phyloP scores from a whole-genome alignment of 2,329 filamentous ascomycete species.

The Diaporthe sp. region DNA sequence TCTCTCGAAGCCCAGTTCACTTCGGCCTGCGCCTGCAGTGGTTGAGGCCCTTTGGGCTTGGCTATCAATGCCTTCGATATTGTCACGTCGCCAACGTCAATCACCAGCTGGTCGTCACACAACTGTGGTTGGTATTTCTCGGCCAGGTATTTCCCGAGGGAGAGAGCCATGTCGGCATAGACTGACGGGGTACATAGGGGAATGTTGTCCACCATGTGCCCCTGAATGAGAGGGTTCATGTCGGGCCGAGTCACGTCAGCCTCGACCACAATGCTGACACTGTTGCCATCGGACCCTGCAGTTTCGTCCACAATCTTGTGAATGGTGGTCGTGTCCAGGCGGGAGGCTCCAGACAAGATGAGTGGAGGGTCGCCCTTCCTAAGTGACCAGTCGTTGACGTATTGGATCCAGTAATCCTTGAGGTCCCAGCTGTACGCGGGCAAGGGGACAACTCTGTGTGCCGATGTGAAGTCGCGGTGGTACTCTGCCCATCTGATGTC shows the following conservation, averaged over 20 bases:
- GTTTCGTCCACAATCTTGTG: slow-evolving; percentile 25
- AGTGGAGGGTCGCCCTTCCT: slow-evolving; percentile 26
- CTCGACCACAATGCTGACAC: slow-evolving; percentile 67
- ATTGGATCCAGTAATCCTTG: slow-evolving; percentile 36
- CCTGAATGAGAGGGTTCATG: slow-evolving; percentile 69
- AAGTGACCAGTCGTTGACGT: slow-evolving; percentile 33
- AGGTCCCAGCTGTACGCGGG: slow-evolving; percentile 35
- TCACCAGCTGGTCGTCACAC: slow-evolving; percentile 75
- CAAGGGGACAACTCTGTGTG: slow-evolving; percentile 15
- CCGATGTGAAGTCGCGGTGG: slow-evolving; percentile 7
- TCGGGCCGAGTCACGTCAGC: slow-evolving; percentile 75
- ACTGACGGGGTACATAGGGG: slow-evolving; percentile 73
- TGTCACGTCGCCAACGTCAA: slow-evolving; percentile 79
- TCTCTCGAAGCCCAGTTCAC: slow-evolving; percentile 72
- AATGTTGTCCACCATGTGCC: slow-evolving; percentile 77
- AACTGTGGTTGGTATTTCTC: slow-evolving; percentile 70
- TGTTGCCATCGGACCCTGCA: background rate
- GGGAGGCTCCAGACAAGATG: slow-evolving; percentile 59
- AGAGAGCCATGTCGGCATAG: slow-evolving; percentile 62
- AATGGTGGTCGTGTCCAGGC: slow-evolving; percentile 19
- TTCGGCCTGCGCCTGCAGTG: slow-evolving; percentile 70
- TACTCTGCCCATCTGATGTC: slow-evolving; percentile 21
- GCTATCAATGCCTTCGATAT: slow-evolving; percentile 64
- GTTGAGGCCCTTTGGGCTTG: slow-evolving; percentile 71
- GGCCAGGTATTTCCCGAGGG: slow-evolving; percentile 75